Evolutionary conservation across 2,329 filamentous ascomycete species (phyloP).

Genomic region (Penicillium sp.): DNA sequence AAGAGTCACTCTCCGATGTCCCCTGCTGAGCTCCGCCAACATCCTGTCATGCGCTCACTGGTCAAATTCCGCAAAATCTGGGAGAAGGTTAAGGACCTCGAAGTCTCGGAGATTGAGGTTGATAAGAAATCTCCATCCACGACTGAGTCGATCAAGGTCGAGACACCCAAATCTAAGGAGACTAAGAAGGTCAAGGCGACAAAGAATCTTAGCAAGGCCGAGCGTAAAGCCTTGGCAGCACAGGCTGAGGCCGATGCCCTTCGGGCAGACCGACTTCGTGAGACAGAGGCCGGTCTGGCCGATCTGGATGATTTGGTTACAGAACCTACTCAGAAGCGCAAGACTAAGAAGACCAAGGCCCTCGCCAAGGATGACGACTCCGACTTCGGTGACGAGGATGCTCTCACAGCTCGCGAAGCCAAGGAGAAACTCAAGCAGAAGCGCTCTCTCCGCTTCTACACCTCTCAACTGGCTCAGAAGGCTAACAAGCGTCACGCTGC

Average conservation of each 20-base stretch:
- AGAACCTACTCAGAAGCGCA: slow-evolving; percentile 51
- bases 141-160: slow-evolving; percentile 7
- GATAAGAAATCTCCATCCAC: slow-evolving; percentile 16
- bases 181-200: slow-evolving; percentile 39
- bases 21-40: slow-evolving; percentile 79
- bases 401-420: slow-evolving; percentile 72
- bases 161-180: slow-evolving; percentile 37
- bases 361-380: slow-evolving; percentile 60
- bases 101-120: slow-evolving; percentile 45
- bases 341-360: slow-evolving; percentile 35
- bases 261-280: slow-evolving; percentile 53
- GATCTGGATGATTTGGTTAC: slow-evolving; percentile 64
- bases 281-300: slow-evolving; percentile 70
- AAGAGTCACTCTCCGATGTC: slow-evolving; percentile 62
- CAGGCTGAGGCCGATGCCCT: slow-evolving; percentile 56
- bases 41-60: slow-evolving; percentile 85
- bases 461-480: slow-evolving; percentile 94
- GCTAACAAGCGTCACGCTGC: slow-evolving; percentile 72
- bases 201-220: slow-evolving; percentile 50
- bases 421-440: slow-evolving; percentile 87
- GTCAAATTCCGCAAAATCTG: slow-evolving; percentile 79
- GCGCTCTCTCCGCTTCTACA: slow-evolving; percentile 95
- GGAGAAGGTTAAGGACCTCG: slow-evolving; percentile 70
- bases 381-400: slow-evolving; percentile 90
- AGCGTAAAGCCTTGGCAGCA: slow-evolving; percentile 53